Evolutionary conservation across 805 yeast species (phyloP).

Genomic region (Candida pseudofarinosa): DNA sequence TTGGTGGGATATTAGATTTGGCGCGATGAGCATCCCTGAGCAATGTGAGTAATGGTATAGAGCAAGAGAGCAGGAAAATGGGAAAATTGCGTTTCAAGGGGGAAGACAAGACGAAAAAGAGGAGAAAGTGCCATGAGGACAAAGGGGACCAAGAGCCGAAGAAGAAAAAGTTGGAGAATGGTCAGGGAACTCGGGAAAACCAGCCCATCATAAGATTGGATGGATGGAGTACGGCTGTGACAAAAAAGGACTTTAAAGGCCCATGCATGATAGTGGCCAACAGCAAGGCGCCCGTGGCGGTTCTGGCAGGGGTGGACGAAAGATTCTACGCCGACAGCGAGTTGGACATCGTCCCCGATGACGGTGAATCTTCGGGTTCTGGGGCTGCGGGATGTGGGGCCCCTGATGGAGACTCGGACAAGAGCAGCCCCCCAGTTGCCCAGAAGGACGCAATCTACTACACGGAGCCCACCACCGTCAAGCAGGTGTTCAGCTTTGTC

Average conservation of each 20-base stretch:
- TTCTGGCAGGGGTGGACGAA: neutral
- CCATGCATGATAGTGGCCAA: constrained; percentile 7
- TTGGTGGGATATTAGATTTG: neutral
- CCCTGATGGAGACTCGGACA: neutral
- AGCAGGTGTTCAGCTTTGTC: constrained; percentile 5
- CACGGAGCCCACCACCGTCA: constrained; percentile 3
- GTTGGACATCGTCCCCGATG: neutral
- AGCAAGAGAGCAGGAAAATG: constrained; percentile 3
- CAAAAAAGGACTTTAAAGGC: constrained; percentile 8
- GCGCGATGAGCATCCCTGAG: constrained; percentile 2
- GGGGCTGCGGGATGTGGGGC: too few species aligned
- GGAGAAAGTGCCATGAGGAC: neutral
- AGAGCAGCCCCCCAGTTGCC: too few species aligned
- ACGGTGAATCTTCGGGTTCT: neutral
- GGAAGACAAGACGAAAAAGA: constrained; percentile 7
- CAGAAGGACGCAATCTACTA: neutral
- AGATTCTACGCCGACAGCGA: neutral
- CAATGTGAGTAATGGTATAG: neutral
- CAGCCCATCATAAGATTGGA: neutral
- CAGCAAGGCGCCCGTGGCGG: neutral
- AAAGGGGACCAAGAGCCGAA: neutral
- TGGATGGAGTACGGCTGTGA: constrained; percentile 8
- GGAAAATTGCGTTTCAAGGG: constrained; percentile 11
- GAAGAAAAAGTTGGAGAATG: neutral
- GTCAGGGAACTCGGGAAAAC: neutral